A percentile compares a stretch with the other conserved stretches of the same genome.
These are phyloP conservation scores for Geranomyces variabilis DNA, from an alignment of 192 early-diverging fungal species.

Conservation along the genomic window DNA sequence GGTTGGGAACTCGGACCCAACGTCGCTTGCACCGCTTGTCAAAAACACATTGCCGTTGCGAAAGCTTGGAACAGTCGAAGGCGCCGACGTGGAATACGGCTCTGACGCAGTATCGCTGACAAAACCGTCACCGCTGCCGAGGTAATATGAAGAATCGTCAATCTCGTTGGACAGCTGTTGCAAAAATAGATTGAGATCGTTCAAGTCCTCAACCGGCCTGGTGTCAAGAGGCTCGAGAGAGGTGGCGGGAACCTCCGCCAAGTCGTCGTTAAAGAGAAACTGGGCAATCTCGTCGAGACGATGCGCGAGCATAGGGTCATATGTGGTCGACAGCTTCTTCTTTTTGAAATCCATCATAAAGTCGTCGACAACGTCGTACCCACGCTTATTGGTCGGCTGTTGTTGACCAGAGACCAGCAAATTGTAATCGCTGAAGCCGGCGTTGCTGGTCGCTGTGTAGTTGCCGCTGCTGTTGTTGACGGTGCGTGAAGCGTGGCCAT, in stretches of 20 bases:
- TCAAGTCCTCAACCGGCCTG: slow-evolving; percentile 22
- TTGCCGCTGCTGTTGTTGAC: slow-evolving; percentile 1
- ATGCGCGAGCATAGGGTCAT: slow-evolving; percentile 24
- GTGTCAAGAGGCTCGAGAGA: slow-evolving; percentile 2
- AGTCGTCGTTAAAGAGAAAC: slow-evolving; percentile 19
- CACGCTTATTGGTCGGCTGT: slow-evolving; percentile 10
- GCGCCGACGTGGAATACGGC: background rate
- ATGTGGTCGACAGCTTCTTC: slow-evolving; percentile 14
- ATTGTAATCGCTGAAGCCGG: background rate
- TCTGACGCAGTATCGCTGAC: background rate
- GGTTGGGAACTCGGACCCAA: background rate
- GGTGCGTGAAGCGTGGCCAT: no score
- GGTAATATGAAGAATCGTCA: slow-evolving; percentile 17
- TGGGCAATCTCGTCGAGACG: slow-evolving; percentile 28
- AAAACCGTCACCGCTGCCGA: background rate
- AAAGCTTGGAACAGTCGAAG: background rate
- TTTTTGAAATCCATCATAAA: slow-evolving; percentile 33
- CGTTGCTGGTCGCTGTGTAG: background rate
- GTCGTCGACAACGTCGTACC: slow-evolving; percentile 25
- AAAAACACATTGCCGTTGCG: background rate
- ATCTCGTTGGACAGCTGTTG: slow-evolving; percentile 29
- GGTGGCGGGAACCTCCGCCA: background rate
- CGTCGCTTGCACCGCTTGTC: background rate
- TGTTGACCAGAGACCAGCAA: background rate
- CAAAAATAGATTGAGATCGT: slow-evolving; percentile 24